Percentiles rank a stretch among this genome's conserved stretches.
phyloP scores from a whole-genome alignment of 192 early-diverging fungal genomes.

The Thamnidium elegans region DNA sequence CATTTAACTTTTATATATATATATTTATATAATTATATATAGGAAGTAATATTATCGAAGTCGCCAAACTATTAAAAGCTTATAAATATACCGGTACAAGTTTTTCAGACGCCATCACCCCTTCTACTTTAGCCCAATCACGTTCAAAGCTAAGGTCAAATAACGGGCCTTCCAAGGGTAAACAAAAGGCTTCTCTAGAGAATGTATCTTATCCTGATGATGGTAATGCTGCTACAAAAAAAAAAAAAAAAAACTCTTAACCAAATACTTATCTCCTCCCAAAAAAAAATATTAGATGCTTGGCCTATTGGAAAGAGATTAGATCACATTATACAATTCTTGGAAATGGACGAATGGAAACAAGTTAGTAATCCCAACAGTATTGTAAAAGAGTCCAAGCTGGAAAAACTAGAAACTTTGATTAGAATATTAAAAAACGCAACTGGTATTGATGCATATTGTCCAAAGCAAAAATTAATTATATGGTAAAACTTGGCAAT shows the following conservation, averaged over 20 bases:
- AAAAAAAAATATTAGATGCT: constrained; percentile 19
- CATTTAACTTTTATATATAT: background rate
- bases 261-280: no score
- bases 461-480: constrained; percentile 24
- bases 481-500: constrained; percentile 32
- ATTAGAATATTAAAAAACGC: constrained; percentile 37
- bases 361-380: background rate
- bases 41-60: constrained; percentile 19
- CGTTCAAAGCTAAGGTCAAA: constrained; percentile 21
- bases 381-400: constrained; percentile 22
- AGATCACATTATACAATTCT: constrained; percentile 13
- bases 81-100: constrained; percentile 59
- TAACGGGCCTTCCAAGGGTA: constrained; percentile 20
- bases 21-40: background rate
- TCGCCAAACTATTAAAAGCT: constrained; percentile 14
- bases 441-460: constrained; percentile 25
- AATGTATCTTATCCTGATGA: constrained; percentile 35
- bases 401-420: constrained; percentile 30
- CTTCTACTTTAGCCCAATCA: constrained; percentile 6
- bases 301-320: constrained; percentile 25
- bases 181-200: constrained; percentile 27
- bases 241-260: background rate
- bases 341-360: constrained; percentile 30
- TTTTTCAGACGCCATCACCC: constrained; percentile 74
- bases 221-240: constrained; percentile 15